Evolutionary conservation across 164 flowering plant species (phyloP).

Genomic region (Santalum album): DNA sequence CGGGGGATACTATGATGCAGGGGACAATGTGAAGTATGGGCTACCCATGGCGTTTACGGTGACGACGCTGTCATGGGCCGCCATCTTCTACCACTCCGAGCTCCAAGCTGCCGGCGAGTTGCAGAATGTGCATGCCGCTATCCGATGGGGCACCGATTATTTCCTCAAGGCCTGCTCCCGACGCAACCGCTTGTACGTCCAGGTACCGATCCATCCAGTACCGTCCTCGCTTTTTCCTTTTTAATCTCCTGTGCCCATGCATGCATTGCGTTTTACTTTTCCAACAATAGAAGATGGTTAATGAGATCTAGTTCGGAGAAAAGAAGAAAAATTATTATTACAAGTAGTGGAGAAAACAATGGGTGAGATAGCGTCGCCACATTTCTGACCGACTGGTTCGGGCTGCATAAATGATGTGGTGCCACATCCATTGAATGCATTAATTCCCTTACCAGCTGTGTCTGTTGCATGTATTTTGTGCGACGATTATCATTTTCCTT

Average conservation of each 20-base stretch:
- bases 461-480: too few species aligned
- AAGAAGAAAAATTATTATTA: background rate
- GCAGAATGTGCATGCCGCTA: constrained; percentile 33
- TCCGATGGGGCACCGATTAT: constrained; percentile 88
- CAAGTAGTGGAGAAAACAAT: background rate
- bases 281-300: too few species aligned
- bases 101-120: constrained; percentile 54
- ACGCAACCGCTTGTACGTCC: constrained; percentile 47
- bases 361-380: too few species aligned
- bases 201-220: constrained; percentile 30
- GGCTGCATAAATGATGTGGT: too few species aligned
- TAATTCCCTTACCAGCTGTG: too few species aligned
- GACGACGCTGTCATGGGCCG: constrained; percentile 71
- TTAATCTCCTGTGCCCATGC: too few species aligned
- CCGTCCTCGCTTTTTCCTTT: too few species aligned
- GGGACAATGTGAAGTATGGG: constrained; percentile 89
- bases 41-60: constrained; percentile 90
- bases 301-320: background rate
- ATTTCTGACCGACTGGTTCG: too few species aligned
- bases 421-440: too few species aligned
- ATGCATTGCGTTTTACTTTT: too few species aligned
- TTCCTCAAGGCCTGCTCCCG: constrained; percentile 51
- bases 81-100: constrained; percentile 36
- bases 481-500: too few species aligned
- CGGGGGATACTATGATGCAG: constrained; percentile 96